Evolutionary conservation across 2,329 filamentous ascomycete species (phyloP), one percentile per base, ranked within the genome.

Genomic region (Blastomyces gilchristii): DNA sequence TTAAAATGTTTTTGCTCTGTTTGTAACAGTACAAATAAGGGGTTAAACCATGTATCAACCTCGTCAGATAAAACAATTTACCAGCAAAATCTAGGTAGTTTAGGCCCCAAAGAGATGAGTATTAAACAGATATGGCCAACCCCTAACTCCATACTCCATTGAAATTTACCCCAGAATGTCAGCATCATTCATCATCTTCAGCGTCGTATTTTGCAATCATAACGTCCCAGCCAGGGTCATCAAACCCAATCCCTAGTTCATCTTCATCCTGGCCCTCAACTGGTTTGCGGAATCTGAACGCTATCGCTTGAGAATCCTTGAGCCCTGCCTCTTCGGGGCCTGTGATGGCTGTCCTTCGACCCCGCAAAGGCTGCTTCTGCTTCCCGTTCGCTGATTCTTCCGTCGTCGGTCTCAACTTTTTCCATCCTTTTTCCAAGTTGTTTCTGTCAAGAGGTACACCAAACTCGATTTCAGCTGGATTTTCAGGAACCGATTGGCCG

Each of bases 391-490:
- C 65, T 22, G 71, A 63, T 18, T 72, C 69, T 49, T 70, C 63
- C 61, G 69, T 68, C 11, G 73, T 70, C 16, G 72, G 69, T 52
- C 75, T 71, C 22, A 83, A 66, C 54, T 71, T 71, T 31, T 73
- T 72, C 81, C 81, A 84, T 54, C 81, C 82, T 67, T 80, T 79
- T 25, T 74, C 74, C 6, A 75, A 67, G 64, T 84, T 80, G 63
- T 79, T 77, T 45, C 71, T 71, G 70, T 83, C 80, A 37, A 77
- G 70, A 0, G 77, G 77, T 5, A 80, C 69, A 1, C 78, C 82
- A 31, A 84, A 71, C 47, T 80, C 74, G 50, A 84, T 75, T 5
- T 78, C 71, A 0, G 74, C 69, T 0, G 76, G 65, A 63, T 77
- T 62, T 63, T 73, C 67, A 43, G 81, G 77, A 62, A 78, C 41